Conservation (phyloP, 768 basidiomycete species). For the Pleurotus djamor region DNA sequence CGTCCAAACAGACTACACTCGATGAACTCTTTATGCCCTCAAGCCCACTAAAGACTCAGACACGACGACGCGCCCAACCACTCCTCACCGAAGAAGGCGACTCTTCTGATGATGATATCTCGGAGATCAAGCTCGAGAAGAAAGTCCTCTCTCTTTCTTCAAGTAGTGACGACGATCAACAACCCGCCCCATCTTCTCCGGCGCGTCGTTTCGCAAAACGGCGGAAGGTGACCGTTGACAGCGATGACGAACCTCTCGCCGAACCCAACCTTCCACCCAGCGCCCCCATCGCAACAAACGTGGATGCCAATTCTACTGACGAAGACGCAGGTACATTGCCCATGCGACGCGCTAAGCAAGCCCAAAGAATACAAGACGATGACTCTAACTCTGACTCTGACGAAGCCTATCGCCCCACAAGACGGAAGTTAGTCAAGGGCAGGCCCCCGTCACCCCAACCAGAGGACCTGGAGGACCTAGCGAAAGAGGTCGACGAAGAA, state of each 20-base stretch:
- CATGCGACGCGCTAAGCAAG: not conserved
- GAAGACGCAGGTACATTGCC: not conserved
- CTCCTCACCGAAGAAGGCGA: not conserved
- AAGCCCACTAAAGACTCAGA: not conserved
- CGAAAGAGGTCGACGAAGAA: slow-evolving; percentile 54
- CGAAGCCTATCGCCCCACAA: slow-evolving; percentile 26
- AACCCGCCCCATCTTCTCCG: slow-evolving; percentile 7
- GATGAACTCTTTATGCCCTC: not conserved
- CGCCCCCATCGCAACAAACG: slow-evolving; percentile 11
- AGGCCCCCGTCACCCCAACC: slow-evolving; percentile 39
- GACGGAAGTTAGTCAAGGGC: slow-evolving; percentile 41
- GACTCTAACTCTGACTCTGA: slow-evolving; percentile 22
- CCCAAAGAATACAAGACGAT: slow-evolving; percentile 10
- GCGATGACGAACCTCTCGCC: slow-evolving; percentile 15
- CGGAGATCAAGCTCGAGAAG: slow-evolving; percentile 49
- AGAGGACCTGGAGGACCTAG: slow-evolving; percentile 38
- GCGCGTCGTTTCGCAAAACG: slow-evolving; percentile 10
- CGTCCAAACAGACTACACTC: not conserved
- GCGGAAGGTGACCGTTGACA: not conserved
- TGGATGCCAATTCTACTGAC: slow-evolving; percentile 9
- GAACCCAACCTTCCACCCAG: not conserved
- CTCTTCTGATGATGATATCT: slow-evolving; percentile 21
- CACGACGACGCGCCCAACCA: not conserved
- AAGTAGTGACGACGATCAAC: slow-evolving; percentile 14
- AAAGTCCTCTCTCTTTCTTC: slow-evolving; percentile 10